Evolutionary conservation across 495 filamentous ascomycete species (phyloP).

Genomic region (Bacidia gigantensis): DNA sequence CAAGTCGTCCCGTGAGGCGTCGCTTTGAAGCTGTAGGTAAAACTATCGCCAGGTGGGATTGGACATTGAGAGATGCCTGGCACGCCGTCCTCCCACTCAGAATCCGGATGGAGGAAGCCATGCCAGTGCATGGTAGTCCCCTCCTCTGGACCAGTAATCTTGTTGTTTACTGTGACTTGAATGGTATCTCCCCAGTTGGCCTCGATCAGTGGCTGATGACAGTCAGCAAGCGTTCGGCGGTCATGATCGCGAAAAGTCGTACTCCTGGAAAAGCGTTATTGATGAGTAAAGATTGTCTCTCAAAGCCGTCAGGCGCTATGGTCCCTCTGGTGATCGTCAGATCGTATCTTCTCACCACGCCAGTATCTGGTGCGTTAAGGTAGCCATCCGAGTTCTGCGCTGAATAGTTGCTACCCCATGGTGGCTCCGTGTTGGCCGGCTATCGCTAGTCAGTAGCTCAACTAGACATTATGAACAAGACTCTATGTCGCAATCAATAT

Average conservation of each 20-base stretch:
- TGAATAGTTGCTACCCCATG: too few species aligned
- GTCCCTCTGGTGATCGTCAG: slow-evolving; percentile 24
- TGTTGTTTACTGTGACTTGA: slow-evolving; percentile 42
- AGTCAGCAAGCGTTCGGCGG: background rate
- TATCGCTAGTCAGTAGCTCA: too few species aligned
- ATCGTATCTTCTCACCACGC: slow-evolving; percentile 24
- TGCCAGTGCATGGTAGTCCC: slow-evolving; percentile 36
- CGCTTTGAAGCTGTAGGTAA: slow-evolving; percentile 27
- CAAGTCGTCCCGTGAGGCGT: slow-evolving; percentile 33
- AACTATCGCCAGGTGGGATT: slow-evolving; percentile 29
- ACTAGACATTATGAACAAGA: too few species aligned
- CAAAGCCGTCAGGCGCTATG: slow-evolving; percentile 35
- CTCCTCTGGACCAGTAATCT: slow-evolving; percentile 24
- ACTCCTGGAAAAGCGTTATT: slow-evolving; percentile 22
- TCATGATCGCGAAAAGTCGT: background rate
- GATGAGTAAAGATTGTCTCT: slow-evolving; percentile 27
- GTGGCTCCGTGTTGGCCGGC: slow-evolving; percentile 13
- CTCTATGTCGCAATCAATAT: too few species aligned
- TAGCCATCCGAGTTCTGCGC: slow-evolving; percentile 22
- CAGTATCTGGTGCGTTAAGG: slow-evolving; percentile 21
- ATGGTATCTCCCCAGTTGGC: slow-evolving; percentile 50
- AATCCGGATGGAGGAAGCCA: slow-evolving; percentile 30
- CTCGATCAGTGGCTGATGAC: slow-evolving; percentile 36
- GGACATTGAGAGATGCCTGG: slow-evolving; percentile 40
- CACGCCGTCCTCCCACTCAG: slow-evolving; percentile 31